Base-by-base conservation (phyloP, 148 eudicot genomes). In the Fallopia convolvulus region DNA sequence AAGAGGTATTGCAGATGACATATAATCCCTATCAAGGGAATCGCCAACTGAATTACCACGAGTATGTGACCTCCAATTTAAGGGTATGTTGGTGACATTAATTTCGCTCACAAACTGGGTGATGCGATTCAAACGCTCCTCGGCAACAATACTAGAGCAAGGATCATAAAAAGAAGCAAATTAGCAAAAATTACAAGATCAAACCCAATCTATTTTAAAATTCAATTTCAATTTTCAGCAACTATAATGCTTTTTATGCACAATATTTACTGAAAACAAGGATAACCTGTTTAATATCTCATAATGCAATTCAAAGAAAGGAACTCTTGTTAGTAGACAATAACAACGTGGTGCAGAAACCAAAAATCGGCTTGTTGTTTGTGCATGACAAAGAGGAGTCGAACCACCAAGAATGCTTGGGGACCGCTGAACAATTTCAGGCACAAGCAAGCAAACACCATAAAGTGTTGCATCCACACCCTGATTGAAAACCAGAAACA, bases 281-380 rank as follows among this genome's bases (percentile, higher is more conserved):
- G 18, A 68, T 68, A 68, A 68, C 72, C 72, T 95, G 83, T 93
- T 91, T 75, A 95, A 84, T 90, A 95, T 89, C 85, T 95, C 97
- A 81, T 85, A 95, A 79, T 95, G 99, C 70, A 95, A 82, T 82
- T 88, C 94, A 77, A 95, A 95, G 78, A 93, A 93, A 56, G 99
- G 99, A 83, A 93, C 90, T 86, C 92, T 89, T 47, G 99, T 95
- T 53, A 95, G 80, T 73, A 95, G 81, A 82, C 99, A 95, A 75
- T 93, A 95, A 86, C 99, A 95, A 81, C 98, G 98, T 78, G 98
- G 97, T 55, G 99, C 99, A 82, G 98, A 85, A 80, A 88, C 90
- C 86, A 95, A 77, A 86, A 85, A 90, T 47, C 90, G 89, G 76
- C 88, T 88, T 73, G 88, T 82, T 6, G 72, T 17, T 2, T 68